Evolutionary conservation across 257 asterid species (phyloP).

Genomic region (Solanum chaucha): DNA sequence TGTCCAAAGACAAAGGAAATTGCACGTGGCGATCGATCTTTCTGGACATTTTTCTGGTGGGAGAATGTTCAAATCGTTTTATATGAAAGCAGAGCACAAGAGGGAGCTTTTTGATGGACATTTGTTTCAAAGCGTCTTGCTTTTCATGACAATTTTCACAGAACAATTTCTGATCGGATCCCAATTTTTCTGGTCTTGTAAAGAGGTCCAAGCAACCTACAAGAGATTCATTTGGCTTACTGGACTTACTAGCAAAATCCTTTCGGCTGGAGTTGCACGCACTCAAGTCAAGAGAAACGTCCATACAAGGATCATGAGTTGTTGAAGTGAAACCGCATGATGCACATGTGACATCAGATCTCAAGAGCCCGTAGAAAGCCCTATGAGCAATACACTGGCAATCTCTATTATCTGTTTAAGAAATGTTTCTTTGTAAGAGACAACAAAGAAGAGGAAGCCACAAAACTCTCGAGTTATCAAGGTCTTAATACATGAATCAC

Average conservation of each 20-base stretch:
- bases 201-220: conserved; percentile 79
- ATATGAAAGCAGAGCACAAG: conserved; percentile 66
- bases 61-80: too few species aligned
- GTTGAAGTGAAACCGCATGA: conserved; percentile 92
- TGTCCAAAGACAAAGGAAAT: conserved; percentile 72
- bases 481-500: neutral
- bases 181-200: conserved; percentile 79
- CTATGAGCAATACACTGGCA: conserved; percentile 79
- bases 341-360: conserved; percentile 84
- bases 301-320: conserved; percentile 75
- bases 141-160: conserved; percentile 73
- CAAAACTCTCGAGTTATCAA: neutral
- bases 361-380: conserved; percentile 65
- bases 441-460: neutral
- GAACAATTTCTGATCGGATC: conserved; percentile 73
- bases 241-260: conserved; percentile 19
- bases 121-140: conserved; percentile 81
- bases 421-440: neutral
- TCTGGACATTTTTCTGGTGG: conserved; percentile 57
- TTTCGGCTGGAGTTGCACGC: conserved; percentile 1
- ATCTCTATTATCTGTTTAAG: conserved; percentile 61
- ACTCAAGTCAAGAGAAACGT: conserved; percentile 68
- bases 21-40: conserved; percentile 64
- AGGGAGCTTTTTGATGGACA: conserved; percentile 87
- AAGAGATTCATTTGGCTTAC: conserved; percentile 41